Evolutionary conservation across 2,329 filamentous ascomycete species (phyloP).

Genomic region (Cercospora beticola): DNA sequence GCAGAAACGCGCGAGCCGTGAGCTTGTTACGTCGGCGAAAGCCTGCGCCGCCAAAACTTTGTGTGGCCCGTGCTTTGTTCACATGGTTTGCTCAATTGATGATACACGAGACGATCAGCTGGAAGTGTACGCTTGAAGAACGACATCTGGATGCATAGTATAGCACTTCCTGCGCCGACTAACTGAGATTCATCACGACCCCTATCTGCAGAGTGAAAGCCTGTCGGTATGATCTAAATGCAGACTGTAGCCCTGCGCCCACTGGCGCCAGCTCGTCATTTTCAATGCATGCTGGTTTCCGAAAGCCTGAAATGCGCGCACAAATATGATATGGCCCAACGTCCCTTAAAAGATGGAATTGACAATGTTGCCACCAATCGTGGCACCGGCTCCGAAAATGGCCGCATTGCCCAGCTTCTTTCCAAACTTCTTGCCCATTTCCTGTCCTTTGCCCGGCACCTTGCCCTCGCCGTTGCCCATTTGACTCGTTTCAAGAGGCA

Average conservation of each 20-base stretch:
- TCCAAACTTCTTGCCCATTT: slow-evolving; percentile 42
- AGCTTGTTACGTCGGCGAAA: slow-evolving; percentile 4
- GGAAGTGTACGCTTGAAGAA: neutral
- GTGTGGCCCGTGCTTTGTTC: neutral
- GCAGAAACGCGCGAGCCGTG: neutral
- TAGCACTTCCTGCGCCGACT: neutral
- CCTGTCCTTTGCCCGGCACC: slow-evolving; percentile 57
- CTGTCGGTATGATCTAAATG: neutral
- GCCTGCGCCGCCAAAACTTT: neutral
- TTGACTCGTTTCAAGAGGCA: slow-evolving; percentile 73
- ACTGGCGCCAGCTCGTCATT: neutral
- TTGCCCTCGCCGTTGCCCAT: slow-evolving; percentile 49
- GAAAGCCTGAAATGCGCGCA: neutral
- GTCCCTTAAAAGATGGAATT: slow-evolving; percentile 26
- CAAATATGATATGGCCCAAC: neutral
- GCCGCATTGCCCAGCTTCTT: slow-evolving; percentile 87
- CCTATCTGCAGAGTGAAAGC: neutral
- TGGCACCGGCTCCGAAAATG: slow-evolving; percentile 90
- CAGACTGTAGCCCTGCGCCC: slow-evolving; percentile 5
- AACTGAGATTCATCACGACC: neutral
- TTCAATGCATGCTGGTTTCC: neutral
- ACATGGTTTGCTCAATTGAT: neutral
- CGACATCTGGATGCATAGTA: neutral
- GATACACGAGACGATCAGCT: neutral
- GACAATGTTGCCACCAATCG: slow-evolving; percentile 63